Base-by-base conservation (phyloP, 2,329 filamentous ascomycete genomes). In the Calonectria fujianensis region DNA sequence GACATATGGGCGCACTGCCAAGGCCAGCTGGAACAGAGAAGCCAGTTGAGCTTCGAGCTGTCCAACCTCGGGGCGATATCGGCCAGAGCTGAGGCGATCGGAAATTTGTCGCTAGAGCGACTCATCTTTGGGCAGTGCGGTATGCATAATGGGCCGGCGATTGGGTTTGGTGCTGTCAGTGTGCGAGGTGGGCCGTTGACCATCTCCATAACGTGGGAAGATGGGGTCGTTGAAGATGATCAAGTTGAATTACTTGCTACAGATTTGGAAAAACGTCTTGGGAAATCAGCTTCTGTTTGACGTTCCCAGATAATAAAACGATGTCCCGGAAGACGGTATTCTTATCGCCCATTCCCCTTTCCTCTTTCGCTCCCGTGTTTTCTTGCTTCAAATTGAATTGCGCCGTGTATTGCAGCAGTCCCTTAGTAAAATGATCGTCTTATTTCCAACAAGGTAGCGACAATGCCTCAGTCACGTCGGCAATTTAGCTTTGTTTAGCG, bases 151-250 rank as follows among this genome's bases (percentile, higher is more conserved):
- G 76, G 76, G 2, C 76, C 72, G 0, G 76, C 74, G 2, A 14
- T 77, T 1, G 57, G 45, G 0, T 76, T 78, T 35, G 77, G 74
- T n/a, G 76, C 69, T 13, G 76, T 57, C 2, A 78, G 76, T 3
- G 27, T 48, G 0, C 41, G 45, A 9, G 72, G 68, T n/a, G 76
- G 74, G 0, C 24, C 59, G 2, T 31, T 78, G 1, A 59, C 68
- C 0, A 54, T 78, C 1, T 41, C 69, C 4, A 51, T 78, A 1
- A 74, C 76, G 2, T 78, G 76, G 76, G 52, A 77, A 18, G 13
- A 29, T 0, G 76, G 69, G 0, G n/a, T 73, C 8, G 35, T 78
- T 14, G 59, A 29, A 0, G 72, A 77, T 1, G 64, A 63, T 9
- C 6, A 76, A 1, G 9, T 75, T 2, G 63, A 73, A 10, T 5